These are phyloP conservation scores for Psilocybe cyanescens DNA, from an alignment of 768 basidiomycete genomes.

Conservation along the genomic window DNA sequence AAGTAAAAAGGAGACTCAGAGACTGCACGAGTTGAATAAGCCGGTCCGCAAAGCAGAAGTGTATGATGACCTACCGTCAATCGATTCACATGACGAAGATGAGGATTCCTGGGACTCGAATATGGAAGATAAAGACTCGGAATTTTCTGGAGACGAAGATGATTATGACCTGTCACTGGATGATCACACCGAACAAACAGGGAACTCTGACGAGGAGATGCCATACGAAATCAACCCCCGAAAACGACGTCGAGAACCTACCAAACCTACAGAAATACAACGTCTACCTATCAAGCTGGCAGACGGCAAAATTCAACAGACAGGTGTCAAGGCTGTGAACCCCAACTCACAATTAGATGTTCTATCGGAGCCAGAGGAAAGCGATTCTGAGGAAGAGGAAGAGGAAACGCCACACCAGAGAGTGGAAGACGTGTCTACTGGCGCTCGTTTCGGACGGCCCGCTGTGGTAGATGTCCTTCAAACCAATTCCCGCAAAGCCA, in stretches of 20 bases:
- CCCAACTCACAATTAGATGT: conserved; percentile 19
- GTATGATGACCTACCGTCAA: conserved; percentile 62
- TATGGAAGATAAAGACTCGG: conserved; percentile 33
- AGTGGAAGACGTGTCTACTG: conserved; percentile 78
- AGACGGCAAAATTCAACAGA: conserved; percentile 74
- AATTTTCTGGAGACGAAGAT: conserved; percentile 27
- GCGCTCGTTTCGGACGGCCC: conserved; percentile 85
- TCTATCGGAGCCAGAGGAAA: conserved; percentile 32
- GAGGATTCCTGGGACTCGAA: conserved; percentile 49
- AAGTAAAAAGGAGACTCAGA: conserved; percentile 83
- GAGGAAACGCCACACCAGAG: conserved; percentile 26
- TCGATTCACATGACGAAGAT: conserved; percentile 64
- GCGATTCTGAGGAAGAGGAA: conserved; percentile 32
- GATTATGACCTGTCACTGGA: conserved; percentile 4
- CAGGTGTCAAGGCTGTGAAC: conserved; percentile 39
- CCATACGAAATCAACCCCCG: conserved; percentile 71
- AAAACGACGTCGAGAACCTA: conserved; percentile 48
- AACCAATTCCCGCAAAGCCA: conserved; percentile 64
- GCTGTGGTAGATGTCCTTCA: conserved; percentile 75
- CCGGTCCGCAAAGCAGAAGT: conserved; percentile 45
- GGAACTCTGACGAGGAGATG: conserved; percentile 72
- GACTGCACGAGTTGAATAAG: conserved; percentile 70
- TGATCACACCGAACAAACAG: conserved; percentile 19
- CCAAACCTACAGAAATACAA: conserved; percentile 54
- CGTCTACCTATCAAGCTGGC: conserved; percentile 87